Evolutionary conservation across 192 early-diverging fungal genomes (phyloP), one percentile per base, ranked within the genome.

Genomic region (Mortierella alpina): DNA sequence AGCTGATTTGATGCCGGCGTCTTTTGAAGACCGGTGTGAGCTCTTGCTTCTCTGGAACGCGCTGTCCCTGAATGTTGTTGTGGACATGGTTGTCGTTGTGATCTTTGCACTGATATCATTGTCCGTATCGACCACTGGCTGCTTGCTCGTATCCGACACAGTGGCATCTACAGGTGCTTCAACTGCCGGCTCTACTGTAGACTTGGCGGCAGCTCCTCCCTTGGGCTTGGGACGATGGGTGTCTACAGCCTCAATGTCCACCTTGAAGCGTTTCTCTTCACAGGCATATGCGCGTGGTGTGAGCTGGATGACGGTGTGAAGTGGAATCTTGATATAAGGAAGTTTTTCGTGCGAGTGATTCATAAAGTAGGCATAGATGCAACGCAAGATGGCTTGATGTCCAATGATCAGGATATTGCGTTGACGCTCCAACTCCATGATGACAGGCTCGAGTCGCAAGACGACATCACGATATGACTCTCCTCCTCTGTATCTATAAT

Each of bases 351-450:
- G 97, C 22, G 89, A 88, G 72, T 94, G 92, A 63, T 97, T 95
- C 83, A 97, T 87, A 84, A 98, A 99, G 85, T 99, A 99, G 49
- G 95, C 96, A 79, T 99, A 99, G 61, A 99, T 93, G 80, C 95
- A 97, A 23, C 98, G 90, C 70, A 99, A 85, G 44, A 99, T 96
- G 1, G 97, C 98, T 67, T 99, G 98, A 79, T 99, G 98, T 18
- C 96, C 96, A 76, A 99, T 90, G 59, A 99, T 98, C 66, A 99
- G 86, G 59, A 99, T 97, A 70, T 95, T 93, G 75, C 96, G 93
- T 82, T 99, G 97, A 42, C 98, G 90, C 75, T 98, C 98, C 50
- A 99, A 88, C 78, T 99, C 98, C 96, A 99, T 95, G 63, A 98
- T 99, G 62, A 99, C 95, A 3, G 98, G 98, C 84, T 99, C 98